Base-by-base conservation (phyloP, 495 filamentous ascomycete species). In the Bathelium albidoporum region DNA sequence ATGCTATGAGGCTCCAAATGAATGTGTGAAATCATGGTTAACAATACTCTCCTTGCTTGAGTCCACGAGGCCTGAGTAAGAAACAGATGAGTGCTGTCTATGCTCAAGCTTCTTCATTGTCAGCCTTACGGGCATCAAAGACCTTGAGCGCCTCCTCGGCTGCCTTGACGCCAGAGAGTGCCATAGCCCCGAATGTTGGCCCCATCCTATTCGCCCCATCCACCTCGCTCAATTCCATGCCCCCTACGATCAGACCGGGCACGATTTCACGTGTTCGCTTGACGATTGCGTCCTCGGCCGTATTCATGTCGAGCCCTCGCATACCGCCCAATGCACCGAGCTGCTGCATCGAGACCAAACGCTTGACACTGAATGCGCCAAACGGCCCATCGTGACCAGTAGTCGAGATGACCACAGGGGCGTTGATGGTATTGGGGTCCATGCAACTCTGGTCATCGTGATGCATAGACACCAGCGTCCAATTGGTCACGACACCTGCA, bases 381-480 rank as follows among this genome's bases (percentile, higher is more conserved):
- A 93, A 93, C 16, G 91, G 91, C 24, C 89, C 91, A 66, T 96
- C 91, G 68, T 96, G 91, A 36, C 91, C 91, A 11, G 91, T 95
- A 44, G 90, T 95, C 63, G 84, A 88, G 75, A 96, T 87, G 66
- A 94, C 78, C 62, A 96, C 73, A 1, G 90, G 89, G 2, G 89
- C 88, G 72, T 95, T 95, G 81, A 96, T 91, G 73, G 90, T 95
- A 81, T 91, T 96, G 65, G 91, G 91, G 74, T 96, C 91, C 89
- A 94, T 95, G 86, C 90, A 94, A 64, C 82, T 87, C 78, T 94
- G 90, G 76, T 92, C 89, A 73, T 91, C 89, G 73, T 95, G 91
- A 76, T 96, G 89, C 79, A 94, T 89, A 63, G 84, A 82, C 60
- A 95, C 90, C 24, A 96, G 81, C 0, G 91, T 94, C 91, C 91